phyloP scores from a whole-genome alignment of 2,329 filamentous ascomycete genomes.

The Botrytis aclada region DNA sequence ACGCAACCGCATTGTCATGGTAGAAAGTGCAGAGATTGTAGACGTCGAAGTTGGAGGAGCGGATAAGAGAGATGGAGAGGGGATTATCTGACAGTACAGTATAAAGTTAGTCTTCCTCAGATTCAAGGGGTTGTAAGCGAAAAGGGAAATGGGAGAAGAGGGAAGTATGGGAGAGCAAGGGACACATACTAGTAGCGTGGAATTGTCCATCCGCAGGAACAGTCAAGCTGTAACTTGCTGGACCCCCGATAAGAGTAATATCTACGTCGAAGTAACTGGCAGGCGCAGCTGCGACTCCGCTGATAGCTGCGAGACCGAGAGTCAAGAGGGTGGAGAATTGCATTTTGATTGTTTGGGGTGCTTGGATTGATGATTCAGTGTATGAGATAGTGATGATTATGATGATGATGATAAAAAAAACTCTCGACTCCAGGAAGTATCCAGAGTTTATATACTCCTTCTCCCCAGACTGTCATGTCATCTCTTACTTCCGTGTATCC shows the following conservation, averaged over 20 bases:
- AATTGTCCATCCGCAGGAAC: not conserved
- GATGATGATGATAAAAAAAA: not conserved
- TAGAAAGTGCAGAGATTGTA: conserved; percentile 6
- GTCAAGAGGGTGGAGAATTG: conserved; percentile 10
- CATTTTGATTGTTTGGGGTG: not conserved
- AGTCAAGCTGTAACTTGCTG: conserved; percentile 7
- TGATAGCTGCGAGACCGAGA: conserved; percentile 10
- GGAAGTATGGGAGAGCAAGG: not conserved
- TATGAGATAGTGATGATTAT: not conserved
- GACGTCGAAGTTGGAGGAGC: conserved; percentile 19
- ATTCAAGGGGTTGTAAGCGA: not conserved
- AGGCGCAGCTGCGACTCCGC: conserved; percentile 2
- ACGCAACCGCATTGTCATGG: not conserved
- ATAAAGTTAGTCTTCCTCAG: not conserved
- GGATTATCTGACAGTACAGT: not conserved
- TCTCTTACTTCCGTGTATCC: not conserved
- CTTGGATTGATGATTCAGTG: not conserved
- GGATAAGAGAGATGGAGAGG: conserved; percentile 16
- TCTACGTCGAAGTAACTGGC: conserved; percentile 1
- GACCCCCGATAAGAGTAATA: conserved; percentile 5
- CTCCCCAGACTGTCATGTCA: not conserved
- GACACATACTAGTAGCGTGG: not conserved
- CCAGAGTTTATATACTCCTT: not conserved
- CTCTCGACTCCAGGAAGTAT: too few relatives aligned
- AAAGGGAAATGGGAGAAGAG: too few relatives aligned